Base-by-base conservation (phyloP, 164 flowering plant species). In the Vitis amurensis region DNA sequence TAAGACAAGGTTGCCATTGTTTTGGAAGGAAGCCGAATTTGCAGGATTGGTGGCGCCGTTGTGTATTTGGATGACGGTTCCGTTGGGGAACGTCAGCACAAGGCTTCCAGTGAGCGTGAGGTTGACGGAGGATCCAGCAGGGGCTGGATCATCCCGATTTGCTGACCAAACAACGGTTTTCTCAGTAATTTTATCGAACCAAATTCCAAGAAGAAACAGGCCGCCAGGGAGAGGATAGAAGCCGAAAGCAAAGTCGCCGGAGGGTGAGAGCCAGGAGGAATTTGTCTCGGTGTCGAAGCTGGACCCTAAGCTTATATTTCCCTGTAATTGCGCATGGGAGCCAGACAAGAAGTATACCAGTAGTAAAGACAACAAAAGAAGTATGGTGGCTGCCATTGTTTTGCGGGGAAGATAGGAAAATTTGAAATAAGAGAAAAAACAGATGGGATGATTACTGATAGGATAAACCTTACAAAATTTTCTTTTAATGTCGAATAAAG, bases 221-320 rank as follows among this genome's bases (percentile, higher is more conserved):
- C 64, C 73, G 3, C 8, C 14, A 11, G 17, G 6, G 50, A 78
- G 17, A 23, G 8, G 50, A 27, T 73, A 76, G 76, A 81, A 81
- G 4, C 84, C 84, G 10, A 81, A 78, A 15, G 78, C 77, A 56
- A 78, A 78, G 9, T 81, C 77, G 8, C 78, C 79, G 1, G 68
- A 68, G 1, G 81, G 71, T 5, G 84, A 78, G 17, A 2, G 27
- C 81, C 81, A 81, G 11, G 77, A 58, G 44, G 79, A 78, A 23
- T 70, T 66, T 16, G 50, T 27, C 2, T 72, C 75, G 10, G 68
- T 64, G 15, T 10, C 10, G 2, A 81, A 50, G 61, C 47, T 50
- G 19, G 77, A 37, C 31, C 76, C 74, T 19, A 51, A 60, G 9
- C 15, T 37, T 16, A 70, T 68, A 50, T 51, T 61, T 31, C 44